Conservation (phyloP, 1,284 basidiomycete genomes). For the Ustilago trichophora region DNA sequence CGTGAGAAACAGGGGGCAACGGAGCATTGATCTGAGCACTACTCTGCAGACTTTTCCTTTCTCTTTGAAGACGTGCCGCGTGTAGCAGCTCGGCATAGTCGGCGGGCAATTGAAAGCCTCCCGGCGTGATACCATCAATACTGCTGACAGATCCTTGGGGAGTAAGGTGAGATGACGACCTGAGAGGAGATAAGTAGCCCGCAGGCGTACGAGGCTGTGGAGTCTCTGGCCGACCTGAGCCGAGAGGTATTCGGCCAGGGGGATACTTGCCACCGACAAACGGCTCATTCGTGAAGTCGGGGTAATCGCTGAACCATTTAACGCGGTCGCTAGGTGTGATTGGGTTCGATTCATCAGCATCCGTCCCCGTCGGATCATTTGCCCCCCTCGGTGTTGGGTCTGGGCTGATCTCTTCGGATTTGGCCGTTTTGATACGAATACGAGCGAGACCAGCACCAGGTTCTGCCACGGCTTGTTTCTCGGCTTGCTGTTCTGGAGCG, state of each 20-base stretch:
- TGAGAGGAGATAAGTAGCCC: no score
- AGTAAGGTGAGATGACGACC: no score
- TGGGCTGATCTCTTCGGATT: conserved; percentile 2
- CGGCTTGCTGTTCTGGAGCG: not conserved
- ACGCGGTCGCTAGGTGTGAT: not conserved
- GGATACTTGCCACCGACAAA: no score
- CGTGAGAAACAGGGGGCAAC: no score
- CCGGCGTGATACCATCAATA: not conserved
- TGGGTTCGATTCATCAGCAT: conserved; percentile 20
- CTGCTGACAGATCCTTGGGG: not conserved
- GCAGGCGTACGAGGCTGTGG: no score
- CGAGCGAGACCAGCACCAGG: conserved; percentile 5
- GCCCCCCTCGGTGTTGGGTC: not conserved
- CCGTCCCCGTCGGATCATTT: not conserved
- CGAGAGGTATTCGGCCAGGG: no score
- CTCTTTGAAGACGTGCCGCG: not conserved
- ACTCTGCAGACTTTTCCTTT: no score
- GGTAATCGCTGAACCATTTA: no score
- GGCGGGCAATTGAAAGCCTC: conserved; percentile 7
- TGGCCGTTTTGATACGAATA: not conserved
- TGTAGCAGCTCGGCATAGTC: conserved; percentile 10
- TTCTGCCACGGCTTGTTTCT: no score
- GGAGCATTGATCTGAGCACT: no score
- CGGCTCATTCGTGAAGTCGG: no score
- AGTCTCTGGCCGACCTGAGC: no score